Evolutionary conservation across 441 rosid species (phyloP), one percentile per base, ranked within the genome.

Genomic region (Flueggea neowawraea): DNA sequence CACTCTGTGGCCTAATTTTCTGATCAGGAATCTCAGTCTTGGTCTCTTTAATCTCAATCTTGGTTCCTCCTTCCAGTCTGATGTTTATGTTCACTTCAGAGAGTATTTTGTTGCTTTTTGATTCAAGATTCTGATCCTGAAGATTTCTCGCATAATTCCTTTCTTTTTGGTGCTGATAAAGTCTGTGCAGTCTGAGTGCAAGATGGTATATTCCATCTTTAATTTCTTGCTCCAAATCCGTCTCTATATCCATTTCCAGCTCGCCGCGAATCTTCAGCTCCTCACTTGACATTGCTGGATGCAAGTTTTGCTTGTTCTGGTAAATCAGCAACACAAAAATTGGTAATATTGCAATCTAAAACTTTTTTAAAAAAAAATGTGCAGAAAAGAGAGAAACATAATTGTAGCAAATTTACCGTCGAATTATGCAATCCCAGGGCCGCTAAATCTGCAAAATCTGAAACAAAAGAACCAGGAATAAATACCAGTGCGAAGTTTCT

Each of bases 151-250:
- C 12, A n/a, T 5, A 16, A 16, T 69, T 74, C 69, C 86, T 83
- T 72, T 82, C 84, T 44, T 71, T 80, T 70, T 76, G 73, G 66
- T 80, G 84, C 16, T 52, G 84, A 73, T 91, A 84, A 49, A 91
- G 79, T 31, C 89, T 69, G 52, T 84, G 90, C 53, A 91, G 72
- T 69, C 86, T 85, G 6, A 89, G 67, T 36, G 95, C 86, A 3
- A 87, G 84, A 62, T 70, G 82, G 73, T 80, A 85, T 8, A 89
- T 89, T 52, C 83, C 90, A 44, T 80, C 95, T 60, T 89, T 91
- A 54, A 91, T 81, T 67, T 87, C 96, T 39, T 80, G 87, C 79
- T 91, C 97, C 75, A 91, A 71, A 60, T 78, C 75, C 58, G 69
- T 82, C 59, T 91, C 96, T 6, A 85, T 80, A 9, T 89, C 92